Evolutionary conservation across 768 basidiomycete species (phyloP), one percentile per base, ranked within the genome.

Genomic region (Chlorophyllum brunneum): DNA sequence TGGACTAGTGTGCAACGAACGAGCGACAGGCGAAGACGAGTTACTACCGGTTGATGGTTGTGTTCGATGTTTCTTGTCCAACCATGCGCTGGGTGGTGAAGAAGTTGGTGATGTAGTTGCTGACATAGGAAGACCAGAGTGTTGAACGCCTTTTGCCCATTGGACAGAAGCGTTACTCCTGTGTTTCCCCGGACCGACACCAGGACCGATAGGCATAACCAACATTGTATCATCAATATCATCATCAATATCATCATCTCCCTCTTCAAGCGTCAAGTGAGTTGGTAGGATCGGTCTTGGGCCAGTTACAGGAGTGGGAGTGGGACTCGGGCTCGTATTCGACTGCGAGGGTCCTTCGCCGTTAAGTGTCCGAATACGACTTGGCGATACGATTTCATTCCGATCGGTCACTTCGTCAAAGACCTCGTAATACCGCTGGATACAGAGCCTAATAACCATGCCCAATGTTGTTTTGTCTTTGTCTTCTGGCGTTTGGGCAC

Each of bases 361-460:
- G 22, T 64, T 63, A 18, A 46, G 61, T n/a, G 60, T 65, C 3
- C 66, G 68, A 23, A 68, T 62, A 27, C 66, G 65, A 50, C 60
- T 67, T 2, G 65, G 69, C 1, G 69, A 68, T 11, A 79, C 56
- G 2, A 82, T 82, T 58, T 91, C 88, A 54, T 76, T 77, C 13
- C 82, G 78, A 67, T 92, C 91, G 51, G 65, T 69, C n/a, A 86
- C 67, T 58, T 92, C 91, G 62, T 92, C 90, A 59, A 93, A 93
- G 26, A 92, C 72, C 63, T 93, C 91, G 64, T 85, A 92, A 64
- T 92, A 93, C 37, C 81, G 80, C 59, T 86, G 78, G 45, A 92
- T 91, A 65, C 88, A 92, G 37, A 89, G 68, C 62, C 83, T 83
- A 65, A 92, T 73, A 36, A 92, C 70, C 55, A 74, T 71, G 2